Percentiles rank a stretch among this genome's conserved stretches.
phyloP scores from a whole-genome alignment of 2,329 filamentous ascomycete genomes.

The Corinectria fuckeliana region DNA sequence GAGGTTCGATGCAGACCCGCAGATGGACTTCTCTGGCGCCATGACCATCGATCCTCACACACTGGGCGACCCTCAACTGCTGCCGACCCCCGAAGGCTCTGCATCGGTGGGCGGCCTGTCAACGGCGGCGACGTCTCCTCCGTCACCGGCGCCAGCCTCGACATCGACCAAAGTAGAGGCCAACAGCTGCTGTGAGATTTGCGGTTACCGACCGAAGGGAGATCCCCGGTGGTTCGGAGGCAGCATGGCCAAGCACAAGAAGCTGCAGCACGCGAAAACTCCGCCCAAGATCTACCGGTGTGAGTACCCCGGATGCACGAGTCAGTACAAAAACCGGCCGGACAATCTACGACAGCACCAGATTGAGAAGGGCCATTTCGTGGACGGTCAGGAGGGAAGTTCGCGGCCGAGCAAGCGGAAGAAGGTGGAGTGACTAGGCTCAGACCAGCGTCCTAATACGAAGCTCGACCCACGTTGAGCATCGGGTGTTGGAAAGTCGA shows the following conservation, averaged over 20 bases:
- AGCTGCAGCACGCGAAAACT: slow-evolving; percentile 57
- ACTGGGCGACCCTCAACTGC: slow-evolving; percentile 25
- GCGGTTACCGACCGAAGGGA: slow-evolving; percentile 62
- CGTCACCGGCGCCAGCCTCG: slow-evolving; percentile 25
- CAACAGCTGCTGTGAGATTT: slow-evolving; percentile 56
- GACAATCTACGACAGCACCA: slow-evolving; percentile 65
- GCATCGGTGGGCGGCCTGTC: slow-evolving; percentile 29
- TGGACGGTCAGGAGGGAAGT: slow-evolving; percentile 48
- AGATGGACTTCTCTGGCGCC: slow-evolving; percentile 7
- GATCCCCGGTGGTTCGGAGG: slow-evolving; percentile 65
- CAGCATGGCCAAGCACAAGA: slow-evolving; percentile 65
- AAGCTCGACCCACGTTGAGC: background rate
- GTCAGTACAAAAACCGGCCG: slow-evolving; percentile 61
- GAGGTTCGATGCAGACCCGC: slow-evolving; percentile 21
- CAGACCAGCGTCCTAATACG: background rate
- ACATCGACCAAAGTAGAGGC: slow-evolving; percentile 49
- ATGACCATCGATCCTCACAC: slow-evolving; percentile 22
- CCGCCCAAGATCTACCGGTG: slow-evolving; percentile 61
- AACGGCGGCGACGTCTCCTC: slow-evolving; percentile 33
- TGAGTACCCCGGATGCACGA: slow-evolving; percentile 59
- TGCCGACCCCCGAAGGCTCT: slow-evolving; percentile 32
- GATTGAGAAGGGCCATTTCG: slow-evolving; percentile 61
- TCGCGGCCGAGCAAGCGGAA: slow-evolving; percentile 56
- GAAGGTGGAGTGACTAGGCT: slow-evolving; percentile 43
- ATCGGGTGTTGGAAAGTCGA: background rate